Percentiles rank a stretch among this genome's conserved stretches.
phyloP scores from a whole-genome alignment of 495 filamentous ascomycete genomes.

The Friedmanniomyces simplex region DNA sequence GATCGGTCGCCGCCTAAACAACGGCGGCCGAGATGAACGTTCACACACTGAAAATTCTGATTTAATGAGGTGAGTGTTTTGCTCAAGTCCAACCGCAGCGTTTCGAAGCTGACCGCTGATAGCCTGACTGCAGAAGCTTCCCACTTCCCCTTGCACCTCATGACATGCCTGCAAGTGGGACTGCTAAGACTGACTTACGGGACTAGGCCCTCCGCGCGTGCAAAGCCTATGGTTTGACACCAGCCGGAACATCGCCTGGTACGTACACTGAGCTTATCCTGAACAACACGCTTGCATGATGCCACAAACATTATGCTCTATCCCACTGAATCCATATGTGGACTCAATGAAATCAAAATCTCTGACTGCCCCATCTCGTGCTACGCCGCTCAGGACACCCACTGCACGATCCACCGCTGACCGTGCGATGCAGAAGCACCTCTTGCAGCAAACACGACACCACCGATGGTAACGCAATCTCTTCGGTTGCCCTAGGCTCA shows the following conservation, averaged over 20 bases:
- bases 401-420: background rate
- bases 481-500: no score
- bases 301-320: slow-evolving; percentile 1
- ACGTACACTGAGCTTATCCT: background rate
- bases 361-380: background rate
- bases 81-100: background rate
- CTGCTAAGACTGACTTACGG: background rate
- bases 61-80: slow-evolving; percentile 94
- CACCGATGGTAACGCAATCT: no score
- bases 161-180: background rate
- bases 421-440: background rate
- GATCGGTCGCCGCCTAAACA: slow-evolving; percentile 49
- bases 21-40: slow-evolving; percentile 60
- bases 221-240: no score
- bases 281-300: background rate
- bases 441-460: no score
- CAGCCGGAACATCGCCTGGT: background rate
- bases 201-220: background rate
- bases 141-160: background rate
- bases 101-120: slow-evolving; percentile 7
- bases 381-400: background rate
- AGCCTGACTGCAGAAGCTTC: slow-evolving; percentile 29
- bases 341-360: slow-evolving; percentile 1
- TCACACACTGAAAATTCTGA: slow-evolving; percentile 82
- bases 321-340: background rate